Evolutionary conservation across 345 rosid genomes (phyloP), one percentile per base, ranked within the genome.

Genomic region (Murraya paniculata): DNA sequence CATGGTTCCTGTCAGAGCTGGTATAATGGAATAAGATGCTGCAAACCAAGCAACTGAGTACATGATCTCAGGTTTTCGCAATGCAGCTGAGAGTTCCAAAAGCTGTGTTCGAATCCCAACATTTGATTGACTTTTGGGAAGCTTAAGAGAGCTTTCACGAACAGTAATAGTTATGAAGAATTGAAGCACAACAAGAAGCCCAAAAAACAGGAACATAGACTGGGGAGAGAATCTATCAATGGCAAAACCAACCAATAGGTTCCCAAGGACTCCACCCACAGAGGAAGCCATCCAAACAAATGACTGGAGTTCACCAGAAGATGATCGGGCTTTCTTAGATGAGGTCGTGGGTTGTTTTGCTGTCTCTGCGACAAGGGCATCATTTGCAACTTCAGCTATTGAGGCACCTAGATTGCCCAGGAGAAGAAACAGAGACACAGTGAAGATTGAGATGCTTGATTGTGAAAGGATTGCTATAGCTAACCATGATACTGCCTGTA

Each of bases 351-450:
- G 80, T 33, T 85, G 90, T 75, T 89, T 90, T 24, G 83, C 94
- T 5, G 84, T 74, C 84, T 93, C 98, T 2, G 97, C 99, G 21
- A 94, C 98, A 77, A 94, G 87, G 76, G 99, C 99, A 77, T 95
- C 99, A 68, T 95, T 96, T 53, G 97, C 98, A 76, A 96, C 98
- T 85, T 95, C 98, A 0, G 90, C 91, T 78, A 95, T 82, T 2
- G 99, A 90, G 76, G 98, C 97, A 4, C 98, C 99, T 2, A 93
- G 93, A 74, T 95, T 95, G 71, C 96, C 86, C 25, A 93, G 90
- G 68, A 95, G 94, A 55, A 95, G 97, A 81, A 77, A 89, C 1
- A 91, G 2, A 22, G 87, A 85, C 48, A 93, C 53, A 64, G 78
- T 75, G 78, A 91, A 50, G 48, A 92, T 78, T 36, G 97, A 91